Conservation (phyloP, 2,329 filamentous ascomycete genomes). For the Microcyclospora pomicola region DNA sequence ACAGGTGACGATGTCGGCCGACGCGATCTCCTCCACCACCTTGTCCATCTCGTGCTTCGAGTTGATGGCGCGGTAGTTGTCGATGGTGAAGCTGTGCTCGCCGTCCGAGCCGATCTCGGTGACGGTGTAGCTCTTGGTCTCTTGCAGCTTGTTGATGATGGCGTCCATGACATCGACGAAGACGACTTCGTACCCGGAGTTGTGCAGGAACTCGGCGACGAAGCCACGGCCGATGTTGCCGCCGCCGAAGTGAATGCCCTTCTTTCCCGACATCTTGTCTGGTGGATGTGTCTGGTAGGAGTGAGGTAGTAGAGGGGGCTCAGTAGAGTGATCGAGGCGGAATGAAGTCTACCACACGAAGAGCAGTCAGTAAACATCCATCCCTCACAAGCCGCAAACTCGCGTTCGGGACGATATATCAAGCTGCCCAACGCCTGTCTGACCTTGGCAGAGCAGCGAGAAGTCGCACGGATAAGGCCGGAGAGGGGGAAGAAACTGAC, state of each 20-base stretch:
- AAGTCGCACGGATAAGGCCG: too few relatives aligned
- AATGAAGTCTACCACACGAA: too few relatives aligned
- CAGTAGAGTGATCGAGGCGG: too few relatives aligned
- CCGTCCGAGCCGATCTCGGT: conserved; percentile 82
- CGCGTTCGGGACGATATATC: too few relatives aligned
- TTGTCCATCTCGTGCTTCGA: conserved; percentile 72
- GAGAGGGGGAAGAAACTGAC: too few relatives aligned
- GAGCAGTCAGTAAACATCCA: too few relatives aligned
- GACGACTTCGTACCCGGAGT: conserved; percentile 89
- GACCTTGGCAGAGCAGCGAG: too few relatives aligned
- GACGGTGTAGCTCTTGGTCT: conserved; percentile 67
- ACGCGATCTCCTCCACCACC: conserved; percentile 70
- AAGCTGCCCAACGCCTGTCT: too few relatives aligned
- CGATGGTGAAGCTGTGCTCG: conserved; percentile 67
- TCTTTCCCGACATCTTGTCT: conserved; percentile 26
- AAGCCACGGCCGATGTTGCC: conserved; percentile 51
- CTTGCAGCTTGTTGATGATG: conserved; percentile 68
- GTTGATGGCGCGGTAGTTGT: conserved; percentile 96
- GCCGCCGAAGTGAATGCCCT: conserved; percentile 40
- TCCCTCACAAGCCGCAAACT: too few relatives aligned
- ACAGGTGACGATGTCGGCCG: conserved; percentile 85
- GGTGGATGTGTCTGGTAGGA: conserved; percentile 7
- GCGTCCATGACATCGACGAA: conserved; percentile 87
- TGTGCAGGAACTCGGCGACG: conserved; percentile 82
- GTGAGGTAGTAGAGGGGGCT: too few relatives aligned